Percentiles rank a stretch among this genome's conserved stretches.
Conservation (phyloP, 768 basidiomycete genomes). For the Serpula lacrymans region DNA sequence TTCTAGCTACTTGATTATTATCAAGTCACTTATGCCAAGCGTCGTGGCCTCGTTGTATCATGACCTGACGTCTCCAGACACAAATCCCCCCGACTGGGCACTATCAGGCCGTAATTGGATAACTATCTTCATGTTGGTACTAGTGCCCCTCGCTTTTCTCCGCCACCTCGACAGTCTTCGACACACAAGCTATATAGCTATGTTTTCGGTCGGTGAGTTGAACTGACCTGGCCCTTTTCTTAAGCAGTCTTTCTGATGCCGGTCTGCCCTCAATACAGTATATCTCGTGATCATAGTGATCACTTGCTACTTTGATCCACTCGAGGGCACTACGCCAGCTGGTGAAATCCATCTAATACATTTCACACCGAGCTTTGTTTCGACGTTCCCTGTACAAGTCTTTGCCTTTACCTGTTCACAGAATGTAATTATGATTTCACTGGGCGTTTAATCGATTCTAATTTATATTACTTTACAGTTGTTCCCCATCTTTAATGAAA, state of each 20-base stretch:
- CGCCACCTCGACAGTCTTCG: conserved; percentile 81
- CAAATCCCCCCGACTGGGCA: conserved; percentile 72
- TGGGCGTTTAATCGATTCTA: conserved; percentile 4
- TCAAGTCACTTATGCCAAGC: conserved; percentile 90
- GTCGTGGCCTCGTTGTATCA: conserved; percentile 84
- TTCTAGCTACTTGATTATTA: conserved; percentile 80
- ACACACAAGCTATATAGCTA: conserved; percentile 87
- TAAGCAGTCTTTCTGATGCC: background rate
- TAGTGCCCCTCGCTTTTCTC: conserved; percentile 81
- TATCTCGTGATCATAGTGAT: conserved; percentile 81
- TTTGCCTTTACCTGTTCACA: conserved; percentile 92
- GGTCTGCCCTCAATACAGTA: conserved; percentile 35
- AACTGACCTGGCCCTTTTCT: background rate
- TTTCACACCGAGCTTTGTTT: conserved; percentile 74
- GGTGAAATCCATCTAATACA: conserved; percentile 72
- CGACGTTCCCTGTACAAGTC: conserved; percentile 90
- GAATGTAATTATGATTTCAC: conserved; percentile 55
- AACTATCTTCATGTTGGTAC: conserved; percentile 65
- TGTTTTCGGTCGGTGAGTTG: conserved; percentile 82
- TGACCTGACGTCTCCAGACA: conserved; percentile 60
- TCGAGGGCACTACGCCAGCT: conserved; percentile 55
- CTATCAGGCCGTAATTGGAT: conserved; percentile 83
- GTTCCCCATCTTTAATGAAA: conserved; percentile 93
- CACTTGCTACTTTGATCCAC: conserved; percentile 72
- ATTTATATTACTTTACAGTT: conserved; percentile 45